Percentiles rank a stretch among this genome's conserved stretches.
Evolutionary conservation across 345 rosid genomes (phyloP).

Genomic region (Clausena lansium): DNA sequence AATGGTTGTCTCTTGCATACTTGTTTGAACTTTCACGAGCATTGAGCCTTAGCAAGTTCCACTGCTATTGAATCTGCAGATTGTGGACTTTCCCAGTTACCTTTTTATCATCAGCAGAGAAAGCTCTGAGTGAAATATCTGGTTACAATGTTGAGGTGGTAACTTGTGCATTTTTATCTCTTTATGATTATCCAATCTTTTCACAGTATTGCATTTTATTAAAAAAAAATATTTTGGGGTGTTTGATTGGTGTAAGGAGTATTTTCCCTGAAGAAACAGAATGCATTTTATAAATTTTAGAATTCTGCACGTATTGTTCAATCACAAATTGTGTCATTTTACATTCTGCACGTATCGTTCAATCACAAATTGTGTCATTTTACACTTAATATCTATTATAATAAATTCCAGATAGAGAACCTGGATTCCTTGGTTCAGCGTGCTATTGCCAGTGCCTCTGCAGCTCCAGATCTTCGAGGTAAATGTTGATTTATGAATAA

Average conservation of each 20-base stretch:
- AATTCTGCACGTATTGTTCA: not conserved
- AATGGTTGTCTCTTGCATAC: not conserved
- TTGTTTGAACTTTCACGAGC: not conserved
- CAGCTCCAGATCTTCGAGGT: conserved; percentile 74
- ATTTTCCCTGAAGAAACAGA: not conserved
- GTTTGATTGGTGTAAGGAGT: not conserved
- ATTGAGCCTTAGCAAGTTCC: conserved; percentile 8
- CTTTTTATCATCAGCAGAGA: conserved; percentile 69
- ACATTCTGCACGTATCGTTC: no score
- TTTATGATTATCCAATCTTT: conserved; percentile 6
- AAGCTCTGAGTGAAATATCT: conserved; percentile 40
- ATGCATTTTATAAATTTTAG: not conserved
- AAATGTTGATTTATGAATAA: conserved; percentile 25
- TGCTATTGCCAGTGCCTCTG: conserved; percentile 67
- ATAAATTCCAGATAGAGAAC: conserved; percentile 58
- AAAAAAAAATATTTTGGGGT: not conserved
- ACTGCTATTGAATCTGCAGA: conserved; percentile 40
- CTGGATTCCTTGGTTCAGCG: conserved; percentile 78
- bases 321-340: not conserved
- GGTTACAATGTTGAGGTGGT: conserved; percentile 62
- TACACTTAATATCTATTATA: not conserved
- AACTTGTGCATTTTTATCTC: conserved; percentile 3
- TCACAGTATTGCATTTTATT: not conserved
- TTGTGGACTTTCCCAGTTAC: conserved; percentile 76
- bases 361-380: not conserved